Evolutionary conservation across 176 grass and related monocot genomes (phyloP), one percentile per base, ranked within the genome.

Genomic region (Neostapfia colusana): DNA sequence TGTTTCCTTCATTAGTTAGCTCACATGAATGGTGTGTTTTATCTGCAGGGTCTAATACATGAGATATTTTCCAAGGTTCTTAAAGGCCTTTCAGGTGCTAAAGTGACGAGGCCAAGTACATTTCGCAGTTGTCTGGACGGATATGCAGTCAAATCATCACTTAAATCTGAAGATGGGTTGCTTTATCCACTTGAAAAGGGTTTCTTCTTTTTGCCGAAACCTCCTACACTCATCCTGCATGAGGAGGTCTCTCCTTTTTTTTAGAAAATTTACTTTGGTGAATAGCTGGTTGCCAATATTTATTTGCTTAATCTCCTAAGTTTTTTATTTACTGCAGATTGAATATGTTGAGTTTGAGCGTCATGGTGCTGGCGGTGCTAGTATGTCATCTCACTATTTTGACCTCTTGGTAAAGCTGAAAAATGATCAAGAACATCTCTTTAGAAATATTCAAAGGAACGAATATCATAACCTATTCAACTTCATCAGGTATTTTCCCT

Each of bases 141-240:
- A 70, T 95, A 95, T 78, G 95, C 95, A 86, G 95, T 99, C 46
- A 99, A 99, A 86, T 99, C 95, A 63, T 99, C 95, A 82, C 85
- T 99, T 17, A 99, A 99, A 91, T 91, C 95, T 82, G 95, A 99
- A 90, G 95, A 99, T 81, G 95, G 95, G 60, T 64, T 95, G 58
- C 65, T 99, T 57, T 99, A 99, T 82, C 95, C 95, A 27, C 95
- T 99, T 73, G 95, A 99, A 82, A 99, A 92, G 74, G 85, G 87
- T 41, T 95, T 99, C 66, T 99, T 99, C 91, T 99, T 99, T 84
- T 83, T 99, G 28, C 95, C 95, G 2, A 99, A 99, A 71, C 95
- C 95, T 78, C 95, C 95, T 34, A 99, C 95, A 7, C 95, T 99
- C 55, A 95, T 99, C 82, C 88, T 92, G 60, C 80, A 99, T 72